These are phyloP conservation scores for Lachnellula occidentalis DNA, from an alignment of 2,329 filamentous ascomycete species.

Conservation along the genomic window DNA sequence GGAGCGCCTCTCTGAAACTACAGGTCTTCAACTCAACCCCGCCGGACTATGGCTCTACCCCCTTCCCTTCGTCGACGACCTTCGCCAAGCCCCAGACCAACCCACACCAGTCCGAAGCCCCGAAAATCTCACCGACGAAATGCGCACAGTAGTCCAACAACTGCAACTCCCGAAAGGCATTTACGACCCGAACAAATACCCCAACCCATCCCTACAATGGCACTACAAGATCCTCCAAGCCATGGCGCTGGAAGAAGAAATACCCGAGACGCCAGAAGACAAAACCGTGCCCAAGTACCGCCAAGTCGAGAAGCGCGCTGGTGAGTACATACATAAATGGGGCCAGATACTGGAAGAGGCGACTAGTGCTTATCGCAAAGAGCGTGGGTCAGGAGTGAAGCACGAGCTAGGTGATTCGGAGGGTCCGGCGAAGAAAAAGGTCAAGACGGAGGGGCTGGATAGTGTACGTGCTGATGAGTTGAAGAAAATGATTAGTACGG, in stretches of 20 bases:
- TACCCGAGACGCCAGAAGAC: constrained; percentile 66
- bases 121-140: constrained; percentile 69
- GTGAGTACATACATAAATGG: constrained; percentile 74
- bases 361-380: constrained; percentile 4
- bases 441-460: constrained; percentile 14
- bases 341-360: constrained; percentile 59
- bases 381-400: constrained; percentile 33
- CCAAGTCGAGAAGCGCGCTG: constrained; percentile 85
- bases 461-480: constrained; percentile 18
- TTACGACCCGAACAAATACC: constrained; percentile 82
- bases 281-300: constrained; percentile 78
- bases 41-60: constrained; percentile 85
- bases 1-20: constrained; percentile 57
- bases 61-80: constrained; percentile 83
- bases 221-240: constrained; percentile 93
- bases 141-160: constrained; percentile 74
- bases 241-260: constrained; percentile 83
- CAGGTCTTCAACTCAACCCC: constrained; percentile 65
- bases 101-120: constrained; percentile 52
- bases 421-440: constrained; percentile 16
- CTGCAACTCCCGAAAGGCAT: constrained; percentile 73
- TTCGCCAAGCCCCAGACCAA: constrained; percentile 67
- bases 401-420: constrained; percentile 43
- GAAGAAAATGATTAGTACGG: constrained; percentile 13
- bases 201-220: constrained; percentile 92